Evolutionary conservation across 371 early-diverging fungal species (phyloP).

Genomic region (Mucor irregularis): DNA sequence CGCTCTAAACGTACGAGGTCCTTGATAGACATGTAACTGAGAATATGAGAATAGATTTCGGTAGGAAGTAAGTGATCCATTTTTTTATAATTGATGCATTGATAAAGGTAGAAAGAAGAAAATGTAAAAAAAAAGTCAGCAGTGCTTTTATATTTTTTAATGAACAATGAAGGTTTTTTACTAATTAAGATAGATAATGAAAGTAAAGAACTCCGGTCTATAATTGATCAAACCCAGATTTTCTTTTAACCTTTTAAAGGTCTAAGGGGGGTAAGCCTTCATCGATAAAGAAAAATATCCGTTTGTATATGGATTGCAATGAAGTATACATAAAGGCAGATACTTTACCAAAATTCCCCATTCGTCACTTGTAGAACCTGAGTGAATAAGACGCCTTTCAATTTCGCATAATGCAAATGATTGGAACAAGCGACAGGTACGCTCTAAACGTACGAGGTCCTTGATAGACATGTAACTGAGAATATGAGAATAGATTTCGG

Average conservation of each 20-base stretch:
- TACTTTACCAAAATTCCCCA: slow-evolving; percentile 47
- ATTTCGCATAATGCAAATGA: slow-evolving; percentile 39
- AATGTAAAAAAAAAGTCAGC: slow-evolving; percentile 3
- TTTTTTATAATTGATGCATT: neutral
- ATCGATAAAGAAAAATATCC: slow-evolving; percentile 4
- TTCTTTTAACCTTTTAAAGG: slow-evolving; percentile 16
- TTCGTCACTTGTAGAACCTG: slow-evolving; percentile 23
- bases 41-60: slow-evolving; percentile 38
- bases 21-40: slow-evolving; percentile 37
- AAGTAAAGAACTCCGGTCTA: slow-evolving; percentile 21
- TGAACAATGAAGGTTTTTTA: slow-evolving; percentile 1
- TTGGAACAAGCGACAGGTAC: slow-evolving; percentile 39
- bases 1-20: slow-evolving; percentile 45
- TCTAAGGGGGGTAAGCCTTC: neutral
- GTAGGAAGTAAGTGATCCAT: slow-evolving; percentile 33
- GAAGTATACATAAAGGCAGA: neutral
- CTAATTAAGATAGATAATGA: slow-evolving; percentile 11
- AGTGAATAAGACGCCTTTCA: slow-evolving; percentile 30
- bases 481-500: slow-evolving; percentile 39
- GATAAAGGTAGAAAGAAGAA: neutral
- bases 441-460: slow-evolving; percentile 43
- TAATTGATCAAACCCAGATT: slow-evolving; percentile 7
- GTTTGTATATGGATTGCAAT: neutral
- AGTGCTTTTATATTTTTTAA: slow-evolving; percentile 6
- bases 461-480: slow-evolving; percentile 38